Base-by-base conservation (phyloP, 306 rosid genomes). In the Vigna hirtella region DNA sequence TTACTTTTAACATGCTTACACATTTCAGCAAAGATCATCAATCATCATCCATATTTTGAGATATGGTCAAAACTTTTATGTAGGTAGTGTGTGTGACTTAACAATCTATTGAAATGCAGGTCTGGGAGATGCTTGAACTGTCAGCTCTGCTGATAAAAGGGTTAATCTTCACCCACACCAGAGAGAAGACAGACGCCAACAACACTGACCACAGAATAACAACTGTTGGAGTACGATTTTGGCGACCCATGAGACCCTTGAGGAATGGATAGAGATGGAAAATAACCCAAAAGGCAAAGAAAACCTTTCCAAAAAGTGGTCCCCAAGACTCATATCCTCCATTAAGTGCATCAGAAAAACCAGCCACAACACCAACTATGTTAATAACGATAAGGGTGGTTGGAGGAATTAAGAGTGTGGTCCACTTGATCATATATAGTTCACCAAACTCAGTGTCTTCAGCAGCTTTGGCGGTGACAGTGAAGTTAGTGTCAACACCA, bases 231-330 rank as follows among this genome's bases (percentile, higher is more conserved):
- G 98, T 94, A 20, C 97, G 77, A 89, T 94, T 94, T 61, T 92
- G 97, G 78, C 98, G 93, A 56, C 97, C 98, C 98, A 94, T 94
- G 61, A 94, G 97, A 86, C 98, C 98, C 81, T 94, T 94, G 22
- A 94, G 93, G 97, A 94, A 94, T 5, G 98, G 98, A 43, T 94
- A 94, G 76, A 94, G 97, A 84, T 94, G 98, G 40, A 92, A 82
- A 30, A 94, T 90, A 14, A 94, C 98, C 98, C 98, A 94, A 47
- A 90, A 90, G 59, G 98, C 94, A 49, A 92, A 94, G 93, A 94
- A 94, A 66, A 92, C 97, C 47, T 94, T 94, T 56, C 98, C 98
- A 66, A 94, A 83, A 47, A 94, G 92, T 56, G 98, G 97, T 40
- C 98, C 98, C 98, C 98, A 94, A 22, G 98, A 85, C 50, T 89